phyloP scores from a whole-genome alignment of 139 green algal genomes.

The Tetraselmis chui region DNA sequence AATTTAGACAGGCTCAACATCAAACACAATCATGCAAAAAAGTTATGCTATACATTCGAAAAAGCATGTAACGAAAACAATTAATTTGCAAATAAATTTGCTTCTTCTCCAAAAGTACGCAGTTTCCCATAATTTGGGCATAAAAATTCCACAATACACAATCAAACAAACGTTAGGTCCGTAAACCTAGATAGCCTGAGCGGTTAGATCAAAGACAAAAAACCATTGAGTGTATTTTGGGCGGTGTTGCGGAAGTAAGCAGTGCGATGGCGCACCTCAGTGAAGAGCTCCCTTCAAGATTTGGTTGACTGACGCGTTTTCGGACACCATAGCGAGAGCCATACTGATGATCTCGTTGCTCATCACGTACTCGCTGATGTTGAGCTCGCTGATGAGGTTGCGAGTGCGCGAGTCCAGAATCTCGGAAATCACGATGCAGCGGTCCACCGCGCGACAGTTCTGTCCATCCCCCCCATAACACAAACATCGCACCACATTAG shows the following conservation, averaged over 20 bases:
- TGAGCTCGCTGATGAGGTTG: conserved; percentile 34
- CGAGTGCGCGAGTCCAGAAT: conserved; percentile 44
- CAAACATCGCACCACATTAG: no score
- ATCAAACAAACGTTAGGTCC: background rate
- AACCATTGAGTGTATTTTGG: no score
- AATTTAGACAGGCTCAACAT: no score
- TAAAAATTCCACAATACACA: background rate
- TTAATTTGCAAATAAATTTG: background rate
- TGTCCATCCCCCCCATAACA: no score
- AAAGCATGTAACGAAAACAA: no score
- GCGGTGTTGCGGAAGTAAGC: no score
- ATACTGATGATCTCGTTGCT: conserved; percentile 49
- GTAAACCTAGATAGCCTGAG: background rate
- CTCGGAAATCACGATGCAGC: conserved; percentile 39
- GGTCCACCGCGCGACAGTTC: background rate
- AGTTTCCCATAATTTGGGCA: no score
- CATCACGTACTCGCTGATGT: conserved; percentile 43
- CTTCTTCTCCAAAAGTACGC: background rate
- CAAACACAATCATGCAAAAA: no score
- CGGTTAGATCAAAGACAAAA: background rate
- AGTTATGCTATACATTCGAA: no score
- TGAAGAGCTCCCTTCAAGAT: conserved; percentile 51
- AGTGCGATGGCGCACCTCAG: conserved; percentile 7
- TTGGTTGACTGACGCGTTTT: conserved; percentile 39
- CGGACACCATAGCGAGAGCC: conserved; percentile 45